Percentiles rank a stretch among this genome's conserved stretches.
These are phyloP conservation scores for Diaporthe ilicicola DNA, from an alignment of 2,329 filamentous ascomycete species.

Conservation along the genomic window DNA sequence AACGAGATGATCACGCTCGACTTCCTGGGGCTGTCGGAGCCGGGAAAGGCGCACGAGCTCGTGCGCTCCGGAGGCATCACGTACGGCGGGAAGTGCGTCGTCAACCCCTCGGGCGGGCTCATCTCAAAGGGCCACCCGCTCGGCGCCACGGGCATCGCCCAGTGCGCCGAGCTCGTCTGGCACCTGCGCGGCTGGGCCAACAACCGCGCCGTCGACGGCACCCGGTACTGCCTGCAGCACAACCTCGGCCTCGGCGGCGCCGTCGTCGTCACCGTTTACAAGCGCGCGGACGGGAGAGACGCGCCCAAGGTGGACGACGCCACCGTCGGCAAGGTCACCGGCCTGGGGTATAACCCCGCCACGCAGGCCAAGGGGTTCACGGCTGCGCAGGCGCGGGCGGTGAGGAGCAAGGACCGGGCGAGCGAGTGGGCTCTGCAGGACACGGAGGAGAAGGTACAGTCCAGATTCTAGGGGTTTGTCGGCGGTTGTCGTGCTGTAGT, in stretches of 20 bases:
- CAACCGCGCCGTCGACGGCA: constrained; percentile 77
- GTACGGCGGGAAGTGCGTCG: constrained; percentile 82
- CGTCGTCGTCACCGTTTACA: constrained; percentile 89
- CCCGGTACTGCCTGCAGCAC: constrained; percentile 83
- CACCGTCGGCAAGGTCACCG: constrained; percentile 71
- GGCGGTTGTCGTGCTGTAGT: neutral
- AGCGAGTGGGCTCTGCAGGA: constrained; percentile 84
- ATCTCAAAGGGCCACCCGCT: constrained; percentile 97
- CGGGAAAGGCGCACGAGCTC: constrained; percentile 90
- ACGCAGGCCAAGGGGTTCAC: constrained; percentile 91
- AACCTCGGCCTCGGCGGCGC: constrained; percentile 93
- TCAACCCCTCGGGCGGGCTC: constrained; percentile 93
- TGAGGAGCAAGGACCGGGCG: constrained; percentile 72
- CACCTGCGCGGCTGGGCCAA: constrained; percentile 96
- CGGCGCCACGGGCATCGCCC: constrained; percentile 91
- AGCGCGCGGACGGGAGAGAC: constrained; percentile 77
- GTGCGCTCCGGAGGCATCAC: constrained; percentile 89
- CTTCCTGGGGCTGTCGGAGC: constrained; percentile 79
- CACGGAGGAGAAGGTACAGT: constrained; percentile 75
- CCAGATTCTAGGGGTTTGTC: constrained; percentile 41
- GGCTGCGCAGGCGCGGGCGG: constrained; percentile 72
- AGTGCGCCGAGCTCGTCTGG: constrained; percentile 96
- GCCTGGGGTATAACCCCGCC: constrained; percentile 90
- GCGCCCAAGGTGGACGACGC: constrained; percentile 68
- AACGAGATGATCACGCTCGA: constrained; percentile 95